Percentiles rank a stretch among this genome's conserved stretches.
phyloP scores from a whole-genome alignment of 176 grass and related monocot species.

The Rhynchospora tenuis region DNA sequence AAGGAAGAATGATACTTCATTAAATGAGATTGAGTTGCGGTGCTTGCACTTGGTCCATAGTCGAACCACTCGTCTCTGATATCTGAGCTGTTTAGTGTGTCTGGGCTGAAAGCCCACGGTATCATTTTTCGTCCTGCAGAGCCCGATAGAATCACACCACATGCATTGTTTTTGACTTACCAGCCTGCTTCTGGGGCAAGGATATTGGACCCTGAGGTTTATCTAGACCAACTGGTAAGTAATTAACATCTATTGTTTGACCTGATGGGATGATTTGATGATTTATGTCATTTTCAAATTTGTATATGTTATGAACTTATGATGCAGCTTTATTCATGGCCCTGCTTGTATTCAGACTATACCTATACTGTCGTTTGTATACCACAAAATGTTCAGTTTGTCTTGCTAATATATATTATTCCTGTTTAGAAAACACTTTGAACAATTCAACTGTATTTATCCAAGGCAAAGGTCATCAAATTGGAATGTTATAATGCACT shows the following conservation, averaged over 20 bases:
- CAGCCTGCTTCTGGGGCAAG: conserved; percentile 63
- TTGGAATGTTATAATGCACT: neutral
- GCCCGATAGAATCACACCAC: conserved; percentile 60
- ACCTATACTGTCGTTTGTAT: neutral
- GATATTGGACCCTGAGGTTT: conserved; percentile 79
- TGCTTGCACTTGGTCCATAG: conserved; percentile 85
- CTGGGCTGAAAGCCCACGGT: conserved; percentile 72
- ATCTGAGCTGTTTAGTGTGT: conserved; percentile 54
- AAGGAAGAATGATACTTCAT: too few relatives aligned
- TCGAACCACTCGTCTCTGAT: conserved; percentile 40
- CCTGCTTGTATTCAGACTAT: neutral
- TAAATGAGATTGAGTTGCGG: too few relatives aligned
- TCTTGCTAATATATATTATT: neutral
- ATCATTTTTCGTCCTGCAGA: conserved; percentile 63
- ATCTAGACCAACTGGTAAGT: conserved; percentile 68
- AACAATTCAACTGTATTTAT: neutral
- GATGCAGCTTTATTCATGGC: too few relatives aligned
- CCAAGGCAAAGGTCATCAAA: neutral
- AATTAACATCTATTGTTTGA: neutral
- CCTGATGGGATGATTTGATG: neutral
- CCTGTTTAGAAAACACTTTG: neutral
- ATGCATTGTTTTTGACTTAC: conserved; percentile 85
- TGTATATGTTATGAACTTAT: neutral
- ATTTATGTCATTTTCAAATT: neutral
- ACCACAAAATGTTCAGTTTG: neutral